Conservation (phyloP, 2,329 filamentous ascomycete genomes). For the Cercospora zeina region DNA sequence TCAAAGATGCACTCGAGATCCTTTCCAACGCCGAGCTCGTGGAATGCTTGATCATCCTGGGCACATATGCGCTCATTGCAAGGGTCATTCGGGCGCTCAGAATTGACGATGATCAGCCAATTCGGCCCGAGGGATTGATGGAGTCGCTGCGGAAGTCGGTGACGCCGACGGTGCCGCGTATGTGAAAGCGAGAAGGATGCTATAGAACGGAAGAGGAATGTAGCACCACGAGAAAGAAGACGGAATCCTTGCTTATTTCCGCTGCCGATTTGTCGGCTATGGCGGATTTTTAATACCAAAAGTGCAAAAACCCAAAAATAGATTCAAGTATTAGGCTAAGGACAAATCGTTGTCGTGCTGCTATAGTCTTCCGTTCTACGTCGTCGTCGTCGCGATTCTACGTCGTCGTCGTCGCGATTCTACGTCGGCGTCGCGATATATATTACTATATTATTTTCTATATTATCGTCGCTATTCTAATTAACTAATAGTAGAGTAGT, state of each 20-base stretch:
- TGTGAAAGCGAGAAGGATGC: background rate
- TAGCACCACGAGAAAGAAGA: background rate
- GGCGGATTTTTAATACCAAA: no score
- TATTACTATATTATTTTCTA: no score
- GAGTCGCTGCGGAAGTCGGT: slow-evolving; percentile 3
- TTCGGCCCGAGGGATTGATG: background rate
- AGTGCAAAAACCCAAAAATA: no score
- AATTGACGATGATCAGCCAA: slow-evolving; percentile 3
- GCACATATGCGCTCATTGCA: slow-evolving; percentile 1
- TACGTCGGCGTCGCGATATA: no score
- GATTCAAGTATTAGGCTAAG: no score
- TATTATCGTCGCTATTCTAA: no score
- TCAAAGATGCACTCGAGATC: background rate
- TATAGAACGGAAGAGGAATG: background rate
- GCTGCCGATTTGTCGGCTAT: no score
- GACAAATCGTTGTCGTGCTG: no score
- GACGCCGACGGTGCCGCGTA: slow-evolving; percentile 2
- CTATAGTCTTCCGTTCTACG: no score
- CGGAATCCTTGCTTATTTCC: background rate
- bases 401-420: no score
- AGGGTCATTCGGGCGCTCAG: background rate
- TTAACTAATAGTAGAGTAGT: no score
- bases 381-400: no score
- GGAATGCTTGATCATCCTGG: background rate
- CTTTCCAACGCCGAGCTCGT: slow-evolving; percentile 2